Conservation (phyloP, 495 filamentous ascomycete species). For the Penicillium cinerascens region DNA sequence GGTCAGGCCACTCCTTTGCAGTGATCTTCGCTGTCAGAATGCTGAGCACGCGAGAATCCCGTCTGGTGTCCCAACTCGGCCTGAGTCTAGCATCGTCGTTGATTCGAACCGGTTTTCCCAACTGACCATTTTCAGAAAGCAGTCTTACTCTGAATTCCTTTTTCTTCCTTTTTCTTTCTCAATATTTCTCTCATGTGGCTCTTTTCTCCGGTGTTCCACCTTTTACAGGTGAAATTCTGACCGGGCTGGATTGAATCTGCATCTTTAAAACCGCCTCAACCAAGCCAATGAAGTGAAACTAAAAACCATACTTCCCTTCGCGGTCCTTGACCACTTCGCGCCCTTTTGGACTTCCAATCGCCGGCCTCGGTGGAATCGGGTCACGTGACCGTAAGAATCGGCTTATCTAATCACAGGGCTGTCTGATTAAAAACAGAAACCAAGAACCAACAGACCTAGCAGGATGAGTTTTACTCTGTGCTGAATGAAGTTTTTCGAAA, state of each 20-base stretch:
- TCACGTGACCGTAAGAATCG: neutral
- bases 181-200: neutral
- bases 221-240: no score
- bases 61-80: no score
- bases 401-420: neutral
- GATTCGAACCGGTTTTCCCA: neutral
- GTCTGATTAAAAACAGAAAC: neutral
- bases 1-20: slow-evolving; percentile 1
- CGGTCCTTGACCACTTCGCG: neutral
- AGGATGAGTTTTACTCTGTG: neutral
- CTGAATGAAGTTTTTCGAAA: no score
- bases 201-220: neutral
- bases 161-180: neutral
- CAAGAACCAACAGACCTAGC: neutral
- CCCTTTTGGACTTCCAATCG: neutral
- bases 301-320: neutral
- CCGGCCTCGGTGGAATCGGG: slow-evolving; percentile 1
- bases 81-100: neutral
- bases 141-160: no score
- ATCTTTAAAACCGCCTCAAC: neutral
- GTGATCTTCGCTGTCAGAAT: neutral
- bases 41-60: neutral
- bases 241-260: neutral
- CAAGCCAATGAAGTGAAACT: neutral
- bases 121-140: neutral